These are phyloP conservation scores for Wickerhamomyces silvicola DNA, from an alignment of 805 yeast species.

Conservation along the genomic window DNA sequence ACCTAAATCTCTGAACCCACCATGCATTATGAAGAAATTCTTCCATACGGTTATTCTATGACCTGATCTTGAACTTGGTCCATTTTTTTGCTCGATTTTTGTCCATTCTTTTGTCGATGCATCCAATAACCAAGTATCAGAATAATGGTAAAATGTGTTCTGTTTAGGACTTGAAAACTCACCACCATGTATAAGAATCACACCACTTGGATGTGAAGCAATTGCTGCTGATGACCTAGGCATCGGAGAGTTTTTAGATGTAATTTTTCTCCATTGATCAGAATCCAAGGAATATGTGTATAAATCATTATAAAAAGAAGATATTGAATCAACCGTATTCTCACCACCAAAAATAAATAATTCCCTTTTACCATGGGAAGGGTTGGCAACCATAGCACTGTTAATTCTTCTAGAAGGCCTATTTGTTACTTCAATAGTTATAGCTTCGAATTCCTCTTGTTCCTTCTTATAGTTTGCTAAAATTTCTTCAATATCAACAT, in stretches of 20 bases:
- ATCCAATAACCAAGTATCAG: conserved; percentile 94
- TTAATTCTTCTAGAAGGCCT: conserved; percentile 69
- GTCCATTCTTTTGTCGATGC: conserved; percentile 84
- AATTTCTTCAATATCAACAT: conserved; percentile 79
- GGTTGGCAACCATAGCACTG: conserved; percentile 68
- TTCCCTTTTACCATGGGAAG: conserved; percentile 70
- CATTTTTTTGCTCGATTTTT: conserved; percentile 67
- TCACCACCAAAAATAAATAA: conserved; percentile 90
- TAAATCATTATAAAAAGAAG: conserved; percentile 78
- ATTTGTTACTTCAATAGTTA: conserved; percentile 49
- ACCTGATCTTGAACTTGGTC: conserved; percentile 87
- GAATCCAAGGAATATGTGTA: conserved; percentile 67
- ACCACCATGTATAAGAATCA: conserved; percentile 86
- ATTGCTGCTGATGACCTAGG: conserved; percentile 92
- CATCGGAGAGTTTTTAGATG: conserved; percentile 83
- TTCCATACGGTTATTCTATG: conserved; percentile 91
- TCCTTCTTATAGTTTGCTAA: conserved; percentile 70
- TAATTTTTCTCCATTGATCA: conserved; percentile 70
- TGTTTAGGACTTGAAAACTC: conserved; percentile 97
- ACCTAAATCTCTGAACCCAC: conserved; percentile 92
- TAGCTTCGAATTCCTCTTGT: conserved; percentile 72
- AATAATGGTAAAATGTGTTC: conserved; percentile 90
- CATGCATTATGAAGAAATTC: conserved; percentile 75
- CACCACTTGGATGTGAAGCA: conserved; percentile 89
- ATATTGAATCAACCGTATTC: conserved; percentile 38